phyloP scores from a whole-genome alignment of 345 rosid genomes.

The Diplotaxis tenuifolia region DNA sequence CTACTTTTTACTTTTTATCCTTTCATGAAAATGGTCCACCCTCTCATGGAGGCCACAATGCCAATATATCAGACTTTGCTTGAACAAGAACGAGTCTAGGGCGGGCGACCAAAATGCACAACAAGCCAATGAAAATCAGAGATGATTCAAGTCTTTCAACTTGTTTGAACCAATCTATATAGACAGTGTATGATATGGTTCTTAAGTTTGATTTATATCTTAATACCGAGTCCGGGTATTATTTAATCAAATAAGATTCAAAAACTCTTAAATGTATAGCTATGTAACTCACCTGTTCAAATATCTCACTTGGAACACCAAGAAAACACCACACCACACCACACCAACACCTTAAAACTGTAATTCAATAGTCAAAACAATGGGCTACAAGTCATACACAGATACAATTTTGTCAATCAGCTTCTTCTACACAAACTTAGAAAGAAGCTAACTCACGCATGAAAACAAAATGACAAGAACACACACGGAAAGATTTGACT shows the following conservation, averaged over 20 bases:
- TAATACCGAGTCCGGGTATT: conserved; percentile 14
- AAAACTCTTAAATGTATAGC: background rate
- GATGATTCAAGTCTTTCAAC: conserved; percentile 16
- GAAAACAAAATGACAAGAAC: conserved; percentile 17
- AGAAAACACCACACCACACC: conserved; percentile 36
- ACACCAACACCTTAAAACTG: conserved; percentile 45
- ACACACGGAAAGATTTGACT: conserved; percentile 23
- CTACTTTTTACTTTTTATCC: background rate
- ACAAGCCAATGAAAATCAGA: conserved; percentile 11
- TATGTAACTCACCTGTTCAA: conserved; percentile 32
- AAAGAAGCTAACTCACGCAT: conserved; percentile 8
- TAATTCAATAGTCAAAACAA: conserved; percentile 38
- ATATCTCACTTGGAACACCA: conserved; percentile 38
- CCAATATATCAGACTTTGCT: conserved; percentile 78
- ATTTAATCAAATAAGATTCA: conserved; percentile 16
- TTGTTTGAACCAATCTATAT: background rate
- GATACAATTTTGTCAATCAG: background rate
- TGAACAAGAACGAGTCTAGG: conserved; percentile 74
- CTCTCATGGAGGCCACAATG: conserved; percentile 67
- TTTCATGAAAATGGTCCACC: conserved; percentile 52
- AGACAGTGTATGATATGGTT: conserved; percentile 1
- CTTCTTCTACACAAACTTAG: conserved; percentile 4
- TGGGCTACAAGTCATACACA: conserved; percentile 6
- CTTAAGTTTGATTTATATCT: background rate
- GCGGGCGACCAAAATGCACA: conserved; percentile 32